Percentiles rank a stretch among this genome's conserved stretches.
These are phyloP conservation scores for Spongiforma sp. DNA, from an alignment of 1,284 basidiomycete genomes.

Conservation along the genomic window DNA sequence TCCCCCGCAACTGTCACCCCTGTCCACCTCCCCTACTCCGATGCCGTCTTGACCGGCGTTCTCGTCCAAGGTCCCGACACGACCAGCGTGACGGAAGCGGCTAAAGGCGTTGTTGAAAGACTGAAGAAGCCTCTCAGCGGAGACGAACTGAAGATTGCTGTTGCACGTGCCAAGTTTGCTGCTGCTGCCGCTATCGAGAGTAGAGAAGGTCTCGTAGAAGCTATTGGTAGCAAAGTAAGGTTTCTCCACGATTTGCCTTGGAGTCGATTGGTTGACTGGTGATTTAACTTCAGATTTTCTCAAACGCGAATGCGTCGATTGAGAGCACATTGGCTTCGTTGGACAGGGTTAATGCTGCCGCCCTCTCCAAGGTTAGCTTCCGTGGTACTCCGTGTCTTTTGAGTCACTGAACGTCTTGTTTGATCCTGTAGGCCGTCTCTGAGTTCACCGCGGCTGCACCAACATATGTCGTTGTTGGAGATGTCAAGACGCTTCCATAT, in stretches of 20 bases:
- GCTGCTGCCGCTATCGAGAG: constrained; percentile 74
- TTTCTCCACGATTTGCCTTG: constrained; percentile 7
- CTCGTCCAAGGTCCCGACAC: constrained; percentile 69
- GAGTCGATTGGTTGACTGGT: constrained; percentile 5
- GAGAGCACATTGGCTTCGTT: constrained; percentile 61
- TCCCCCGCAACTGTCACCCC: constrained; percentile 64
- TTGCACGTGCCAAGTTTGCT: constrained; percentile 87
- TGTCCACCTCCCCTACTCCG: constrained; percentile 87
- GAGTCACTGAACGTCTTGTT: background rate
- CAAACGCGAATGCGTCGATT: constrained; percentile 56
- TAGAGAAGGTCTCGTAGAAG: constrained; percentile 69
- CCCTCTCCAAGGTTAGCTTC: constrained; percentile 74
- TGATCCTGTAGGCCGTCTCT: constrained; percentile 50
- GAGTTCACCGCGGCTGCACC: constrained; percentile 74
- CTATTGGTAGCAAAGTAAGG: constrained; percentile 67
- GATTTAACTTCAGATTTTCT: constrained; percentile 56
- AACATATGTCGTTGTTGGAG: constrained; percentile 86
- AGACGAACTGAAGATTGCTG: constrained; percentile 80
- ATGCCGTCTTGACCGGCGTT: constrained; percentile 86
- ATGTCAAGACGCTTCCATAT: constrained; percentile 78
- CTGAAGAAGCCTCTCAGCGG: constrained; percentile 69
- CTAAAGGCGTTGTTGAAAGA: constrained; percentile 68
- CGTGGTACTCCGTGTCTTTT: constrained; percentile 21
- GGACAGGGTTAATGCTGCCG: constrained; percentile 63
- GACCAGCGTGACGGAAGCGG: constrained; percentile 66